Evolutionary conservation across 2,329 filamentous ascomycete genomes (phyloP).

Genomic region (Colletotrichum truncatum): DNA sequence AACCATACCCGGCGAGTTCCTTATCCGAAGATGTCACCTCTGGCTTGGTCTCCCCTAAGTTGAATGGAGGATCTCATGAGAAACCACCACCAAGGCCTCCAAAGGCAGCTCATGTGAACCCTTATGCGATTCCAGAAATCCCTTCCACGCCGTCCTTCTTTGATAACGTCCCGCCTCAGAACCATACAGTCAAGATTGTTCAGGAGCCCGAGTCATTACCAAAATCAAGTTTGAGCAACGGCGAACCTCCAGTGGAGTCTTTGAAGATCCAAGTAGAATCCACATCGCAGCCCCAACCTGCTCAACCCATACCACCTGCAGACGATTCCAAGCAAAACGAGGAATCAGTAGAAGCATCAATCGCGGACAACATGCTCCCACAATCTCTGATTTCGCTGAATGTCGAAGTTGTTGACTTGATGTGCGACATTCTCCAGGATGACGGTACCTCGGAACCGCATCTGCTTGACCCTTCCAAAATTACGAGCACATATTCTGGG

Average conservation of each 20-base stretch:
- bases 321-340: conserved; percentile 6
- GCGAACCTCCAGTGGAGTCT: neutral
- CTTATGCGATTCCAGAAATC: conserved; percentile 43
- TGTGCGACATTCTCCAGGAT: conserved; percentile 68
- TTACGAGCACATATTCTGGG: conserved; percentile 21
- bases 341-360: conserved; percentile 33
- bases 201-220: conserved; percentile 21
- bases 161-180: conserved; percentile 44
- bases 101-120: conserved; percentile 38
- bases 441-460: conserved; percentile 63
- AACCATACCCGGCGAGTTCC: conserved; percentile 38
- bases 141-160: conserved; percentile 48
- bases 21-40: conserved; percentile 41
- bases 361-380: conserved; percentile 54
- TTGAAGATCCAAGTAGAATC: neutral
- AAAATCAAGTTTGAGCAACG: neutral
- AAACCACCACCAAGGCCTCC: conserved; percentile 43
- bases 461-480: conserved; percentile 47
- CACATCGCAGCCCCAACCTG: neutral
- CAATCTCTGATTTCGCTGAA: conserved; percentile 65
- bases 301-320: neutral
- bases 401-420: conserved; percentile 65
- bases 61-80: conserved; percentile 43
- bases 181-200: conserved; percentile 8
- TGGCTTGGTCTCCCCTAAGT: conserved; percentile 40